Conservation (phyloP, 139 green algal genomes). For the Volvox reticuliferus region DNA sequence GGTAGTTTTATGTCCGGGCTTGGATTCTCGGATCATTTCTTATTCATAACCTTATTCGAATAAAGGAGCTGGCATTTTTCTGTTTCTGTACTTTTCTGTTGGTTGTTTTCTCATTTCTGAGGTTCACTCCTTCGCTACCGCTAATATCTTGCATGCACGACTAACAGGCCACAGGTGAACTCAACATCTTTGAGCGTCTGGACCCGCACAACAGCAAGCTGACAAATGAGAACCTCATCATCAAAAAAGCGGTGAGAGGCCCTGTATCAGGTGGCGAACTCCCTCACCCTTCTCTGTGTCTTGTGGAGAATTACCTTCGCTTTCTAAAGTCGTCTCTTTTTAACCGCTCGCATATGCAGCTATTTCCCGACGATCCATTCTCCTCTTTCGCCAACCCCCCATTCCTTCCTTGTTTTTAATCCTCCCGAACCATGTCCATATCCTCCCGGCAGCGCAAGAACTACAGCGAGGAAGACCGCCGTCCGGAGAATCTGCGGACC, state of each 20-base stretch:
- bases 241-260: constrained; percentile 83
- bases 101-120: too few relatives aligned
- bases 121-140: too few relatives aligned
- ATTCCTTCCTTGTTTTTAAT: not conserved
- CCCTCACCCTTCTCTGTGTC: too few relatives aligned
- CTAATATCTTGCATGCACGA: too few relatives aligned
- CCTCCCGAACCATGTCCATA: too few relatives aligned
- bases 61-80: too few relatives aligned
- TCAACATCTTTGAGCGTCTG: constrained; percentile 80
- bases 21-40: too few relatives aligned
- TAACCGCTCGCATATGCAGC: not conserved
- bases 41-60: too few relatives aligned
- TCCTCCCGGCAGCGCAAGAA: constrained; percentile 36
- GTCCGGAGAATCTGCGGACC: constrained; percentile 80
- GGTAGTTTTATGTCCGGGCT: too few relatives aligned
- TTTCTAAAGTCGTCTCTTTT: not conserved
- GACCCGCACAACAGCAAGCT: constrained; percentile 52
- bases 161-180: constrained; percentile 53
- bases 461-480: constrained; percentile 66
- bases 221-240: constrained; percentile 68
- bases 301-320: too few relatives aligned
- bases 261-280: too few relatives aligned
- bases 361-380: not conserved
- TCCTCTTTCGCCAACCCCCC: not conserved
- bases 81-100: too few relatives aligned